These are phyloP conservation scores for Phytophthora pinifolia DNA, from an alignment of 352 stramenopile genomes.

Conservation along the genomic window DNA sequence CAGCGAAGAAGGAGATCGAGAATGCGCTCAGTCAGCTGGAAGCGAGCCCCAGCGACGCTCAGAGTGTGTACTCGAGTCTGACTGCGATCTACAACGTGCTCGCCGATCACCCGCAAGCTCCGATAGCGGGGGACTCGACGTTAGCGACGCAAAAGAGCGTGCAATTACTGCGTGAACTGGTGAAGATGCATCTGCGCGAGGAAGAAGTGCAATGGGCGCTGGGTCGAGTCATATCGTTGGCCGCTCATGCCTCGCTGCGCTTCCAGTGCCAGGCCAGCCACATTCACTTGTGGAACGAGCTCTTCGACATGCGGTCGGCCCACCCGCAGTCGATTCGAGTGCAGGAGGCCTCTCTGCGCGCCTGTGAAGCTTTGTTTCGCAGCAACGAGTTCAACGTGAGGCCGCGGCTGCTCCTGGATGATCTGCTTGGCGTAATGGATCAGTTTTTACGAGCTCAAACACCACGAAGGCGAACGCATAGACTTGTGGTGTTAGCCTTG, in stretches of 20 bases:
- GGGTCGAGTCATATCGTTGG: slow-evolving; percentile 25
- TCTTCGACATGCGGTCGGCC: slow-evolving; percentile 30
- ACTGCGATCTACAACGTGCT: slow-evolving; percentile 25
- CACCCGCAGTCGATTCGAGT: slow-evolving; percentile 39
- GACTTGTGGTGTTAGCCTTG: slow-evolving; percentile 24
- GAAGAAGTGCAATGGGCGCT: slow-evolving; percentile 49
- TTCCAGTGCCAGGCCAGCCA: slow-evolving; percentile 45
- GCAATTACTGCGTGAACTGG: slow-evolving; percentile 20
- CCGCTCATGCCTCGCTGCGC: slow-evolving; percentile 23
- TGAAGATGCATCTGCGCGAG: slow-evolving; percentile 22
- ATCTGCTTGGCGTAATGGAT: slow-evolving; percentile 25
- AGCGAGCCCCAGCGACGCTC: slow-evolving; percentile 9
- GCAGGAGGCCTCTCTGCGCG: slow-evolving; percentile 32
- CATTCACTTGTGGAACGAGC: slow-evolving; percentile 31
- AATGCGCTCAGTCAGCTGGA: slow-evolving; percentile 29
- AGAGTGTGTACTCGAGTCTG: slow-evolving; percentile 35
- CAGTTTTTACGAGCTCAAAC: slow-evolving; percentile 24
- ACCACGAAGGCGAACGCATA: slow-evolving; percentile 13
- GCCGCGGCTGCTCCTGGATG: slow-evolving; percentile 16
- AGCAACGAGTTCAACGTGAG: slow-evolving; percentile 37
- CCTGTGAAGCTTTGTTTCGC: slow-evolving; percentile 30
- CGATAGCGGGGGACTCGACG: slow-evolving; percentile 13
- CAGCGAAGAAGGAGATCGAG: slow-evolving; percentile 10
- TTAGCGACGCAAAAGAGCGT: slow-evolving; percentile 20
- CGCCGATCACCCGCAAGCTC: slow-evolving; percentile 11